A percentile compares a stretch with the other conserved stretches of the same genome.
These are phyloP conservation scores for Tetraselmis chui DNA, from an alignment of 139 green algal genomes.

Conservation along the genomic window DNA sequence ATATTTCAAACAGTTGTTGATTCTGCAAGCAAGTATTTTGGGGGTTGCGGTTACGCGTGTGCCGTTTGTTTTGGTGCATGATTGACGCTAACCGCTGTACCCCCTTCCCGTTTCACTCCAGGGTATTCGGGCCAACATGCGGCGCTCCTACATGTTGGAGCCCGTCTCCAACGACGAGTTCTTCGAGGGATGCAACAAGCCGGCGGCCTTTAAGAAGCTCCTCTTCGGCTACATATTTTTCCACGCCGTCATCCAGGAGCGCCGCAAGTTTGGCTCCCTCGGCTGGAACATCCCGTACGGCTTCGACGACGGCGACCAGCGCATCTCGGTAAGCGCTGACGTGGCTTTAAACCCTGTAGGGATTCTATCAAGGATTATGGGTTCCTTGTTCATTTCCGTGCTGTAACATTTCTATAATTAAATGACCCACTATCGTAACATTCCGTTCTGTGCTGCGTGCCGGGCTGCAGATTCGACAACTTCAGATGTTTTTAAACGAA, in stretches of 20 bases:
- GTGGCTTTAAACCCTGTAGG: too few relatives aligned
- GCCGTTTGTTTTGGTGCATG: too few relatives aligned
- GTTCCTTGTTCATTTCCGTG: too few relatives aligned
- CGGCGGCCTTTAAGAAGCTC: conserved; percentile 54
- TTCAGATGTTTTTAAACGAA: conserved; percentile 76
- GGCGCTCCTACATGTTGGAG: conserved; percentile 62
- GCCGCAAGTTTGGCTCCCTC: conserved; percentile 53
- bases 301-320: conserved; percentile 73
- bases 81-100: too few relatives aligned
- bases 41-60: not conserved
- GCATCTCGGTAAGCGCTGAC: conserved; percentile 55
- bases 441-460: not conserved
- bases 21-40: too few relatives aligned
- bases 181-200: conserved; percentile 55
- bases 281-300: conserved; percentile 51
- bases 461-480: conserved; percentile 34
- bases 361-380: too few relatives aligned
- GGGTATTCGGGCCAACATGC: conserved; percentile 34
- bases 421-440: too few relatives aligned
- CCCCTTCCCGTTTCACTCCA: not conserved
- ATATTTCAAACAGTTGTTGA: too few relatives aligned
- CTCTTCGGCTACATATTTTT: conserved; percentile 68
- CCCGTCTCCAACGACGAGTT: conserved; percentile 55
- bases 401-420: too few relatives aligned
- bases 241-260: conserved; percentile 54